Evolutionary conservation across 1,284 basidiomycete genomes (phyloP).

Genomic region (Coniferiporia sulphurascens): DNA sequence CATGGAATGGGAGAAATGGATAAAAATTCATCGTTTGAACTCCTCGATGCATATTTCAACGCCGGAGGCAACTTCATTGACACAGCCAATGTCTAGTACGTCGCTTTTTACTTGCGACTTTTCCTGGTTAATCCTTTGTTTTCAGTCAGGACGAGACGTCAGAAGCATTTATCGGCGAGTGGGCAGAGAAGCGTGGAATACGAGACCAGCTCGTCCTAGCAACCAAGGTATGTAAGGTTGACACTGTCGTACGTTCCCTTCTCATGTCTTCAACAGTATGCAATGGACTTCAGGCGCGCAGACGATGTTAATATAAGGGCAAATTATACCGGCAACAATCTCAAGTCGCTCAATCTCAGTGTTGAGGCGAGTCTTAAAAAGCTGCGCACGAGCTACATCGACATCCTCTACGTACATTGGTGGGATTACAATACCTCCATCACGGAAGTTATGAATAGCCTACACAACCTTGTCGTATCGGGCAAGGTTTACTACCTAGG

Average conservation of each 20-base stretch:
- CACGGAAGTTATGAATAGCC: background rate
- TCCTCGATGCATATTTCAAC: constrained; percentile 19
- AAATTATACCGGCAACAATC: constrained; percentile 33
- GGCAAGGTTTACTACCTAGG: constrained; percentile 40
- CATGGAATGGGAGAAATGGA: constrained; percentile 16
- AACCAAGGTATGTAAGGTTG: constrained; percentile 34
- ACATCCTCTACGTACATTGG: background rate
- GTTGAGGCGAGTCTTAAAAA: constrained; percentile 35
- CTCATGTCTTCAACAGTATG: constrained; percentile 29
- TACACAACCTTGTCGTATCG: constrained; percentile 32
- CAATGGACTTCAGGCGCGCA: constrained; percentile 25
- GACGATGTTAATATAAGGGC: constrained; percentile 22
- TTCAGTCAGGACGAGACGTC: constrained; percentile 29
- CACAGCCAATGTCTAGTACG: constrained; percentile 14
- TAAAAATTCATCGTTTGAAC: constrained; percentile 19
- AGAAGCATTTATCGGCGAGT: constrained; percentile 31
- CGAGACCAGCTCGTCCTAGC: constrained; percentile 44
- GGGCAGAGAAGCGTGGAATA: constrained; percentile 38
- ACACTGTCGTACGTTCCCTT: constrained; percentile 13
- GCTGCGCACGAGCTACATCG: constrained; percentile 9
- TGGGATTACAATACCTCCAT: constrained; percentile 35
- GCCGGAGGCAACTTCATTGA: constrained; percentile 8
- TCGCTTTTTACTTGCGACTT: background rate
- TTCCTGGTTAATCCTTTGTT: background rate
- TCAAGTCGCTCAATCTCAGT: constrained; percentile 29